Evolutionary conservation across 2,329 filamentous ascomycete species (phyloP).

Genomic region (Colletotrichum tropicale): DNA sequence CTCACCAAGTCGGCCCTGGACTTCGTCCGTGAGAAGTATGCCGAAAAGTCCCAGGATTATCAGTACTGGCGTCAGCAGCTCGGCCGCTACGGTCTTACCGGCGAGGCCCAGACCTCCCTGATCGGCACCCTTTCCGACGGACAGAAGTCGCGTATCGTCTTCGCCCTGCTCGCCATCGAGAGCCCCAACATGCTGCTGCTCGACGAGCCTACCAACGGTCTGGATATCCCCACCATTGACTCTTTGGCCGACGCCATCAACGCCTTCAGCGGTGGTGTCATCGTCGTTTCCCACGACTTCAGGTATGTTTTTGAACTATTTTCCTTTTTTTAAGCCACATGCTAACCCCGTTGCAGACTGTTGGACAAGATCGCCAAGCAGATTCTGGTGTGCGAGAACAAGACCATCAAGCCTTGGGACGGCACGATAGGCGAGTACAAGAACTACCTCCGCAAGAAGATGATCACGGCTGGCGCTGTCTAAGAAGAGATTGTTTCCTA

Average conservation of each 20-base stretch:
- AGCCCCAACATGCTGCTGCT: constrained; percentile 96
- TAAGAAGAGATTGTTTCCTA: constrained; percentile 46
- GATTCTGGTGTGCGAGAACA: constrained; percentile 99
- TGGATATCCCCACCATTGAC: constrained; percentile 99
- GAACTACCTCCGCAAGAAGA: constrained; percentile 99
- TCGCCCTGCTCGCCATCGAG: constrained; percentile 94
- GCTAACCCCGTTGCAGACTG: constrained; percentile 61
- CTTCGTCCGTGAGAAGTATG: constrained; percentile 96
- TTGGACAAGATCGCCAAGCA: constrained; percentile 99
- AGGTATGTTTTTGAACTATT: too few species aligned
- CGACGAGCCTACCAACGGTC: constrained; percentile 98
- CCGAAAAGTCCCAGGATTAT: constrained; percentile 89
- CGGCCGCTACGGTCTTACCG: constrained; percentile 89
- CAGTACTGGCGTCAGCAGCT: constrained; percentile 99
- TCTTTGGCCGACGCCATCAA: constrained; percentile 97
- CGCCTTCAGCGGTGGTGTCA: constrained; percentile 92
- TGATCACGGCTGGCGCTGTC: constrained; percentile 86
- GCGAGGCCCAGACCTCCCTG: constrained; percentile 92
- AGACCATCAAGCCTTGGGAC: constrained; percentile 88
- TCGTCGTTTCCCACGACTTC: constrained; percentile 99
- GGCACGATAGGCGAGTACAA: constrained; percentile 95
- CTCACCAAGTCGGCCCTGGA: constrained; percentile 97
- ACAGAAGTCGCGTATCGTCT: constrained; percentile 97
- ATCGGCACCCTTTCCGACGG: constrained; percentile 98
- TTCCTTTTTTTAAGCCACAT: too few species aligned